Percentiles rank a stretch among this genome's conserved stretches.
Evolutionary conservation across 495 filamentous ascomycete species (phyloP).

Genomic region (Sordaria brevicollis): DNA sequence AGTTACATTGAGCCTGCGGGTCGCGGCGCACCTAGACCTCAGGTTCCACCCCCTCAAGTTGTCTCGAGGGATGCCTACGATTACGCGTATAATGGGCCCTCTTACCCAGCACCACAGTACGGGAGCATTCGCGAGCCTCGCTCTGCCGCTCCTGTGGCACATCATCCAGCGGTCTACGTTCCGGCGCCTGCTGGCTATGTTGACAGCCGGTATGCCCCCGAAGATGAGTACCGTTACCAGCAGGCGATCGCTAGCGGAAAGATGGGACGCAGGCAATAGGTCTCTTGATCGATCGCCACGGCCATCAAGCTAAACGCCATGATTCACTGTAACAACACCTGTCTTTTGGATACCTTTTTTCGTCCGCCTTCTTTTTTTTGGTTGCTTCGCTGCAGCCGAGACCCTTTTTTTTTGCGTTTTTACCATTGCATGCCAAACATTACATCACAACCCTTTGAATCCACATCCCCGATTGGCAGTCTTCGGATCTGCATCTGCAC

Average conservation of each 20-base stretch:
- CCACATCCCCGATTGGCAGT: background rate
- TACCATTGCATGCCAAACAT: background rate
- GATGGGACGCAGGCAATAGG: background rate
- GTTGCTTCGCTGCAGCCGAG: background rate
- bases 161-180: conserved; percentile 18
- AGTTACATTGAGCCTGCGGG: conserved; percentile 29
- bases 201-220: conserved; percentile 2
- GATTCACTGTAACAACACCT: background rate
- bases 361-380: background rate
- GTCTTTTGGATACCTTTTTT: background rate
- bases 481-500: background rate
- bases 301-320: background rate
- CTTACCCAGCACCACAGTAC: conserved; percentile 9
- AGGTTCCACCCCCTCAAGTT: conserved; percentile 1
- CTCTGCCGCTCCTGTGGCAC: conserved; percentile 5
- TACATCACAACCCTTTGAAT: background rate
- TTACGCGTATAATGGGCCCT: conserved; percentile 4
- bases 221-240: conserved; percentile 11
- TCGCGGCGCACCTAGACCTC: conserved; percentile 17
- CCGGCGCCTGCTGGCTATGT: conserved; percentile 1
- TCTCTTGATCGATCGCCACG: background rate
- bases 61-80: conserved; percentile 9
- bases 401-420: background rate
- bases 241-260: background rate
- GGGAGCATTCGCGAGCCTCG: conserved; percentile 12